Evolutionary conservation across 768 basidiomycete species (phyloP).

Genomic region (Daedaleopsis sinensis): DNA sequence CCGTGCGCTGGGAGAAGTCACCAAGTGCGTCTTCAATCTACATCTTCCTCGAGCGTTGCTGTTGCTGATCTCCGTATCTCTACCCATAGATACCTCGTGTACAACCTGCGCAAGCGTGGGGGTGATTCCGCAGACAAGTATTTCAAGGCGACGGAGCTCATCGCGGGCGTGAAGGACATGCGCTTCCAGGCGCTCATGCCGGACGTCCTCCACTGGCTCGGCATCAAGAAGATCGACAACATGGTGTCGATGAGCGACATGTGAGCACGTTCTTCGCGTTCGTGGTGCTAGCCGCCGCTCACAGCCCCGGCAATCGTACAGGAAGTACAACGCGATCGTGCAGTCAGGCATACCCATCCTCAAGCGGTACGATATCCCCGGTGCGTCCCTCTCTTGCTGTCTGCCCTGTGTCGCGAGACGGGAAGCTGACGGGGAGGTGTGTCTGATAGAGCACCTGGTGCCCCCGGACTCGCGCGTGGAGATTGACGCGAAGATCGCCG

Average conservation of each 20-base stretch:
- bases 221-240: constrained; percentile 85
- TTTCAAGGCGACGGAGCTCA: constrained; percentile 91
- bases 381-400: constrained; percentile 37
- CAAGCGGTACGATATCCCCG: constrained; percentile 86
- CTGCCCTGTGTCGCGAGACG: background rate
- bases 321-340: constrained; percentile 96
- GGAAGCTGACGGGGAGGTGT: background rate
- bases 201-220: constrained; percentile 94
- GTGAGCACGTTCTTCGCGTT: constrained; percentile 37
- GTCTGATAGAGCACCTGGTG: constrained; percentile 70
- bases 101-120: constrained; percentile 93
- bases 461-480: constrained; percentile 91
- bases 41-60: no score
- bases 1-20: constrained; percentile 90
- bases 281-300: background rate
- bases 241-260: constrained; percentile 93
- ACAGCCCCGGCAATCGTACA: constrained; percentile 25
- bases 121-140: constrained; percentile 93
- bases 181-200: constrained; percentile 96
- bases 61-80: no score
- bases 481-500: constrained; percentile 95
- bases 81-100: constrained; percentile 94
- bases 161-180: constrained; percentile 96
- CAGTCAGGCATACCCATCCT: constrained; percentile 83
- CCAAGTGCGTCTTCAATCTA: constrained; percentile 57